Percentiles rank a stretch among this genome's conserved stretches.
phyloP scores from a whole-genome alignment of 2,329 filamentous ascomycete species.

The Hymenoscyphus linearis region DNA sequence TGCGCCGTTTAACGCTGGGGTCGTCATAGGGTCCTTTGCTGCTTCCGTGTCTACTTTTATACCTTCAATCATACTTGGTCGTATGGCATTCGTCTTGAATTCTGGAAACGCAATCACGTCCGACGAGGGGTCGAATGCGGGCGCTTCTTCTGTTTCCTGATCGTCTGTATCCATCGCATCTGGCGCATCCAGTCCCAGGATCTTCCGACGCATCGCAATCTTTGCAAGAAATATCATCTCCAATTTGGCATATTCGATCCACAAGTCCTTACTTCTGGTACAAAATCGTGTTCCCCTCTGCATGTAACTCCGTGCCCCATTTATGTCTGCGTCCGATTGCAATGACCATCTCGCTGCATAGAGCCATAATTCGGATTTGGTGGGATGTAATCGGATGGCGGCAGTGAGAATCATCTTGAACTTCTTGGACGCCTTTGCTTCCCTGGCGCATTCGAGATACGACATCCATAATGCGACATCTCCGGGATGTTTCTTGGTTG shows the following conservation, averaged over 20 bases:
- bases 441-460: conserved; percentile 76
- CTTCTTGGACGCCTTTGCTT: conserved; percentile 59
- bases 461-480: conserved; percentile 81
- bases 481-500: conserved; percentile 76
- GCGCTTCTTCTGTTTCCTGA: conserved; percentile 1
- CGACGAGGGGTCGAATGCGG: conserved; percentile 37
- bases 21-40: conserved; percentile 40
- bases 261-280: conserved; percentile 65
- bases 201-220: conserved; percentile 67
- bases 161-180: conserved; percentile 39
- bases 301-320: conserved; percentile 78
- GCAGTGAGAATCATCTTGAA: conserved; percentile 60
- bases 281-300: conserved; percentile 87
- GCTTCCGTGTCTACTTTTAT: conserved; percentile 50
- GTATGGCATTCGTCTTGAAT: conserved; percentile 37
- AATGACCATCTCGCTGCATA: conserved; percentile 73
- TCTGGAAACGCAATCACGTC: conserved; percentile 51
- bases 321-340: conserved; percentile 81
- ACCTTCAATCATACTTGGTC: conserved; percentile 40
- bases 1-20: conserved; percentile 84
- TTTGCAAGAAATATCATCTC: conserved; percentile 90
- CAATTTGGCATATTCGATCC: conserved; percentile 84
- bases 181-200: conserved; percentile 55
- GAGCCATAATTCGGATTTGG: conserved; percentile 78
- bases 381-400: conserved; percentile 79